Conservation (phyloP, 257 asterid species). For the Coffea eugenioides region DNA sequence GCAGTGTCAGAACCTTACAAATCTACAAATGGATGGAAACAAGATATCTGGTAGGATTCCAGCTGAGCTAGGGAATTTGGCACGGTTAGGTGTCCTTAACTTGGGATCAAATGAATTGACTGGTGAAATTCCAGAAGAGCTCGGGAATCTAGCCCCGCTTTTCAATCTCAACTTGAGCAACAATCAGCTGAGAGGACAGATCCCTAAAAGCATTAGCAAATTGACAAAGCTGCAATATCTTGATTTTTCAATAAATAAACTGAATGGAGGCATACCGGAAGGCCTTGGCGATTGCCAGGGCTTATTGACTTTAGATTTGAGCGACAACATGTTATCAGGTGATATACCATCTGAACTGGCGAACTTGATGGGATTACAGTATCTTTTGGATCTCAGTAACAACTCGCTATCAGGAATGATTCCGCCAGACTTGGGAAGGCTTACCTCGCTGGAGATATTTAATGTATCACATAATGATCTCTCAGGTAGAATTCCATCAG, state of each 20-base stretch:
- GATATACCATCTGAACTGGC: constrained; percentile 57
- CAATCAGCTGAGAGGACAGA: constrained; percentile 58
- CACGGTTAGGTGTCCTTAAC: constrained; percentile 40
- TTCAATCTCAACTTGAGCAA: constrained; percentile 49
- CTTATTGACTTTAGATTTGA: constrained; percentile 47
- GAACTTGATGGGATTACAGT: constrained; percentile 40
- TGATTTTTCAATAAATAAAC: constrained; percentile 55
- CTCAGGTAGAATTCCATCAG: constrained; percentile 62
- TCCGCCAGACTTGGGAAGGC: constrained; percentile 55
- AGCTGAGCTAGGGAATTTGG: constrained; percentile 58
- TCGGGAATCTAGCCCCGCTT: constrained; percentile 44
- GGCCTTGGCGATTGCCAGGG: constrained; percentile 39
- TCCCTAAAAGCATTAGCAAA: constrained; percentile 50
- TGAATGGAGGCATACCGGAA: constrained; percentile 52
- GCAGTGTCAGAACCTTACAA: constrained; percentile 42
- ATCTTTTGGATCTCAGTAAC: constrained; percentile 59
- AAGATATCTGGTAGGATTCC: constrained; percentile 68
- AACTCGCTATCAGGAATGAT: constrained; percentile 60
- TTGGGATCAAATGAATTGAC: constrained; percentile 57
- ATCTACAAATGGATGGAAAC: constrained; percentile 46
- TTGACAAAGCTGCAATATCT: constrained; percentile 48
- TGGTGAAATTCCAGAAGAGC: constrained; percentile 56
- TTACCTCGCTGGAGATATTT: constrained; percentile 49
- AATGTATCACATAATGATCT: constrained; percentile 63
- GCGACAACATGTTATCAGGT: constrained; percentile 58